Evolutionary conservation across 306 rosid species (phyloP).

Genomic region (Crataegus laevigata): DNA sequence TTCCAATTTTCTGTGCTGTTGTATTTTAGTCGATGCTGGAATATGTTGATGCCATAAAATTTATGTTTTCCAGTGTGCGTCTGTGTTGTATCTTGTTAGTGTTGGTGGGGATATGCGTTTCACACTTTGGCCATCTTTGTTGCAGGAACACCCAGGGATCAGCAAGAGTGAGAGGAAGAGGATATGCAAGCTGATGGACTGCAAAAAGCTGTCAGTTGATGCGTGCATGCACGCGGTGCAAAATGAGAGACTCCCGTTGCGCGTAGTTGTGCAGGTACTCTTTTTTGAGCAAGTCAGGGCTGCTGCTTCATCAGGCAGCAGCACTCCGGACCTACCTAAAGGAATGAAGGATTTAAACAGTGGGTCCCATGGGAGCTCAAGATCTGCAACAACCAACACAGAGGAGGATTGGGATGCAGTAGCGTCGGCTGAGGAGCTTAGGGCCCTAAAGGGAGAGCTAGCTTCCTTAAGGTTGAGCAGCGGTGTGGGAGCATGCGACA

Average conservation of each 20-base stretch:
- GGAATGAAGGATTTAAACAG: conserved; percentile 61
- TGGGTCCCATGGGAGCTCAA: conserved; percentile 75
- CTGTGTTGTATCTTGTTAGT: background rate
- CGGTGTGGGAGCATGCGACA: conserved; percentile 40
- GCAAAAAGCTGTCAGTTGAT: conserved; percentile 76
- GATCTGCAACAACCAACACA: conserved; percentile 71
- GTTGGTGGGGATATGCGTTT: background rate
- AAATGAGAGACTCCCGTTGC: conserved; percentile 91
- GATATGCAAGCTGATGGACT: conserved; percentile 94
- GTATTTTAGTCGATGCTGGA: background rate
- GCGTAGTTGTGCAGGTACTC: conserved; percentile 90
- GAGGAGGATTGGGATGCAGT: conserved; percentile 74
- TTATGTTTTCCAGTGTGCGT: background rate
- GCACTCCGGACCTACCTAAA: conserved; percentile 84
- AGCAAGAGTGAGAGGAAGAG: conserved; percentile 79
- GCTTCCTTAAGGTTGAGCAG: conserved; percentile 68
- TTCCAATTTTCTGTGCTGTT: background rate
- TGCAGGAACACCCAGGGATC: conserved; percentile 80
- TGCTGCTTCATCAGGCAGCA: conserved; percentile 70
- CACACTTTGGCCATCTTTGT: background rate
- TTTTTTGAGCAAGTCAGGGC: conserved; percentile 87
- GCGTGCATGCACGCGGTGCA: conserved; percentile 93
- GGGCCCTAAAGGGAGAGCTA: conserved; percentile 76
- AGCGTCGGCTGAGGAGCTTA: conserved; percentile 76
- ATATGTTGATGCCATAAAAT: background rate